Percentiles rank a stretch among this genome's conserved stretches.
These are phyloP conservation scores for Russula dissimulans DNA, from an alignment of 768 basidiomycete species.

Conservation along the genomic window DNA sequence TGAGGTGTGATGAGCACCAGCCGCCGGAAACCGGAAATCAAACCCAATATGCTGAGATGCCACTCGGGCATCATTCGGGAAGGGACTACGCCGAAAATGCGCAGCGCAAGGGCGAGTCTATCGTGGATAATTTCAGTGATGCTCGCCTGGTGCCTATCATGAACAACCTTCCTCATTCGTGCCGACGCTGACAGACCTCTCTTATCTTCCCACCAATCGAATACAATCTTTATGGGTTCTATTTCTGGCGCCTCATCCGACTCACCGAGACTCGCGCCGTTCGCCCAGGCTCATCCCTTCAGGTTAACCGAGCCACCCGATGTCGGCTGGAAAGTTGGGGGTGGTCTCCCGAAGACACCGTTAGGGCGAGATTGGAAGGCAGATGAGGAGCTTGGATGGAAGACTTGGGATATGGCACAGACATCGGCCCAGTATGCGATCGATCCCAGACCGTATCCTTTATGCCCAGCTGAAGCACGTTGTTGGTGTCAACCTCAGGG, in stretches of 20 bases:
- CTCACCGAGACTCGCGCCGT: not conserved
- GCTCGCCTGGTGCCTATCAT: not conserved
- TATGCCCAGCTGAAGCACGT: not conserved
- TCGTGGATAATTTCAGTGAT: not conserved
- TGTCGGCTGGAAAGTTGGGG: constrained; percentile 37
- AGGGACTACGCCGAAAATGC: too few relatives aligned
- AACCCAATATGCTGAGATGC: too few relatives aligned
- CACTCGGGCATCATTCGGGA: too few relatives aligned
- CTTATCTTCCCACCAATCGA: not conserved
- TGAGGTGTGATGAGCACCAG: too few relatives aligned
- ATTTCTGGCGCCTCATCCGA: not conserved
- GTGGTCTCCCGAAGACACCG: constrained; percentile 26
- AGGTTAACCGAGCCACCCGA: constrained; percentile 31
- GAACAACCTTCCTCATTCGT: not conserved
- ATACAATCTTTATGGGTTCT: not conserved
- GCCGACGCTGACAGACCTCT: too few relatives aligned
- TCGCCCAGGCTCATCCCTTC: constrained; percentile 22
- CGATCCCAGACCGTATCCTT: not conserved
- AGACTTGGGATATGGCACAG: constrained; percentile 32
- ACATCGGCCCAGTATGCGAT: constrained; percentile 11
- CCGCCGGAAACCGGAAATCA: too few relatives aligned
- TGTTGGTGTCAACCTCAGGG: constrained; percentile 17
- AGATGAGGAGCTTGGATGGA: constrained; percentile 30
- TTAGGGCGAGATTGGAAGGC: constrained; percentile 26
- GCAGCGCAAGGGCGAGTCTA: too few relatives aligned